Conservation (phyloP, 1,284 basidiomycete species). For the Bjerkandera adusta region DNA sequence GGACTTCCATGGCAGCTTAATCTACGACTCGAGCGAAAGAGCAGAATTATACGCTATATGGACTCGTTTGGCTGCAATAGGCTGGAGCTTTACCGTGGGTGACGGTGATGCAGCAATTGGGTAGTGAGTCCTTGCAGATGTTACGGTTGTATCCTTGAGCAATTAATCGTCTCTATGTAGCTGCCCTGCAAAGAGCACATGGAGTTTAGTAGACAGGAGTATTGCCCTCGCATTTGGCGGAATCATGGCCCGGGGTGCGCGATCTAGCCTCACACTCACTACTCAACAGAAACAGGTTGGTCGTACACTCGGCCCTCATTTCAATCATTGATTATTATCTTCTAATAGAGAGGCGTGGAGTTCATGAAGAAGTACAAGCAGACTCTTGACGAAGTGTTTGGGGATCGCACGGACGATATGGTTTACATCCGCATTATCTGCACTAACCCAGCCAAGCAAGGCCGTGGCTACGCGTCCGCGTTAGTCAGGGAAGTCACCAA, state of each 20-base stretch:
- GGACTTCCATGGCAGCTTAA: no score
- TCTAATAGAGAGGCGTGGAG: not conserved
- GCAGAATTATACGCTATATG: no score
- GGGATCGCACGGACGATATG: not conserved
- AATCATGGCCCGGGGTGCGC: not conserved
- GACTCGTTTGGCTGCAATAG: not conserved
- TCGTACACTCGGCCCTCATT: not conserved
- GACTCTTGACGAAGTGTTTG: not conserved
- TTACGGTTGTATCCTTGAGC: not conserved
- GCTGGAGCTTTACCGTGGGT: conserved; percentile 5
- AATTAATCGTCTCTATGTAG: not conserved
- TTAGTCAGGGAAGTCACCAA: conserved; percentile 2
- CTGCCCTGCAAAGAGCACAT: not conserved
- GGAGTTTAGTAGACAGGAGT: not conserved
- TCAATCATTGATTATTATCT: not conserved
- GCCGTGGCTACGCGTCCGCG: conserved; percentile 4
- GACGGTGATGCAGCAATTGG: conserved; percentile 4
- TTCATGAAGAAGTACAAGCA: not conserved
- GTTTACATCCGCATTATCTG: not conserved
- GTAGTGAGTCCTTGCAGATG: conserved; percentile 2
- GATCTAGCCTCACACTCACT: not conserved
- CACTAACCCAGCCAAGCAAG: not conserved
- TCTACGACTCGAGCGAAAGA: no score
- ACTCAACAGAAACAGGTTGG: conserved; percentile 5
- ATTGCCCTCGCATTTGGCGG: not conserved